Base-by-base conservation (phyloP, 495 filamentous ascomycete species). In the Aspergillus affinis region DNA sequence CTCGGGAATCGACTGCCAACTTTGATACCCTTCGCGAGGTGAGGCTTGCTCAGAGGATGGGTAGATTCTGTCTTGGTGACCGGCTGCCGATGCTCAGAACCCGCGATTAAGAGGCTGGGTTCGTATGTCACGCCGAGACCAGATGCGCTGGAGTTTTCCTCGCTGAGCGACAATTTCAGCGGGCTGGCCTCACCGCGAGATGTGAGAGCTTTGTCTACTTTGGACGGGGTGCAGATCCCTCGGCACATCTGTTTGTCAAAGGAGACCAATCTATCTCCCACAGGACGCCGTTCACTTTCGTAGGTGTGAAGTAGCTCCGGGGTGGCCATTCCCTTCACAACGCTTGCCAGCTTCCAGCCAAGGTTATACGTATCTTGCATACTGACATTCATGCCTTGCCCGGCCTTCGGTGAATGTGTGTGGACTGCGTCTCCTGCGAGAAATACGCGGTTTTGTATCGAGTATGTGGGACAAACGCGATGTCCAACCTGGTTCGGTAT, bases 351-450 rank as follows among this genome's bases (percentile, higher is more conserved):
- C 68, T 91, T 91, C 87, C 87, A 90, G 17, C 85, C 87, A 0
- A 91, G 81, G 58, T 90, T 91, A 69, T 84, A 87, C 0, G 84
- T 57, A 61, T 86, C 83, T 64, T 84, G 81, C 72, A 85, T 84
- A 8, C 69, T 75, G 6, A 86, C 82, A 64, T 90, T 89, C 87
- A 90, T 89, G 41, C 87, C 87, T 70, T 89, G 86, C 0, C 87
- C 87, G 0, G 86, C 86, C 75, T 90, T 90, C 10, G 87, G 87
- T 0, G 82, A 84, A 58, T 85, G 82, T 0, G 80, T 83, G 58
- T 85, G 83, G 59, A 88, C 23, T n/a, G 57, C 57, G 48, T 60
- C 57, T 2, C 57, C 57, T 0, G 50, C 57, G 26, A 60, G 57
- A 19, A 60, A 88, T 13, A 88, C 77, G 0, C 85, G 74, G 55